Evolutionary conservation across 768 basidiomycete species (phyloP).

Genomic region (Dioszegia aurantiaca): DNA sequence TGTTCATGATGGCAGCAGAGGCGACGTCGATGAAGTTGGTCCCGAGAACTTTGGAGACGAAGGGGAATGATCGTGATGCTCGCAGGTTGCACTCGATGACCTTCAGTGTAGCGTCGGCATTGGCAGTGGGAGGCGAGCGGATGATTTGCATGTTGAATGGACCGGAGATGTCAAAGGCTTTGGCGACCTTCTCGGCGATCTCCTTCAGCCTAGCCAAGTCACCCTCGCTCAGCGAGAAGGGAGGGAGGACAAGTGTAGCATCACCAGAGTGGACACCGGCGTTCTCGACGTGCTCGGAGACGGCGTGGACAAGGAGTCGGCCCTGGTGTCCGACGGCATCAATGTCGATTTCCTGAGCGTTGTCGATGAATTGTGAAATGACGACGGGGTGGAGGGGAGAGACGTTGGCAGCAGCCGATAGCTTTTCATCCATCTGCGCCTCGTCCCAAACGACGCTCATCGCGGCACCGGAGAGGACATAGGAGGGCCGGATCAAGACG

Average conservation of each 20-base stretch:
- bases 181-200: conserved; percentile 91
- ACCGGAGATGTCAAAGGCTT: conserved; percentile 92
- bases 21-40: conserved; percentile 96
- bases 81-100: conserved; percentile 99
- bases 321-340: conserved; percentile 95
- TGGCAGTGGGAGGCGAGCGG: conserved; percentile 64
- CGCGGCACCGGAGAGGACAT: conserved; percentile 96
- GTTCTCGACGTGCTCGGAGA: conserved; percentile 98
- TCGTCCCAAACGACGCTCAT: conserved; percentile 99
- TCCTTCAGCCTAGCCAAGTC: conserved; percentile 87
- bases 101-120: conserved; percentile 70
- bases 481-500: conserved; percentile 95
- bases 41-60: conserved; percentile 96
- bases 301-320: conserved; percentile 84
- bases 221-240: conserved; percentile 68
- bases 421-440: conserved; percentile 79
- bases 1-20: conserved; percentile 55
- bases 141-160: conserved; percentile 99
- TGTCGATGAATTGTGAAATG: conserved; percentile 97
- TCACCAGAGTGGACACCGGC: conserved; percentile 99
- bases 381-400: conserved; percentile 97
- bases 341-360: conserved; percentile 95
- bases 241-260: conserved; percentile 94
- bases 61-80: conserved; percentile 97
- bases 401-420: conserved; percentile 93